These are phyloP conservation scores for Paxillus rubicundulus DNA, from an alignment of 768 basidiomycete species.

Conservation along the genomic window DNA sequence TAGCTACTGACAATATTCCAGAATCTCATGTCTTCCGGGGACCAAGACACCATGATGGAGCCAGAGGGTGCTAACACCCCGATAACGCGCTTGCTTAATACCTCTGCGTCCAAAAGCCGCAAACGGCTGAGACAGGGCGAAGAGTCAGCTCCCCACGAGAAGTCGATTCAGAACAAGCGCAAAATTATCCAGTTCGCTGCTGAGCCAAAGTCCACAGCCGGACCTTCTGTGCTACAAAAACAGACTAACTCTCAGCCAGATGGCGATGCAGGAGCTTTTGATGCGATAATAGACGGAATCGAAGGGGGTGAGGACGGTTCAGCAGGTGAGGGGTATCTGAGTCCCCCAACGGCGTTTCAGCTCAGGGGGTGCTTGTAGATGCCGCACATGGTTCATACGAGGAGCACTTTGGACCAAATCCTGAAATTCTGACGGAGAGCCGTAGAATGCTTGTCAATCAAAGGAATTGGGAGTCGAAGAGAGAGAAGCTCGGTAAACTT, in stretches of 20 bases:
- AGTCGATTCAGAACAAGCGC: constrained; percentile 59
- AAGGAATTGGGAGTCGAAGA: constrained; percentile 53
- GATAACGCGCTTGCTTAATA: constrained; percentile 82
- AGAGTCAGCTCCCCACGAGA: constrained; percentile 43
- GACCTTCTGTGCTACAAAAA: constrained; percentile 4
- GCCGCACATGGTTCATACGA: constrained; percentile 54
- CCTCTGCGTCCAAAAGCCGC: constrained; percentile 72
- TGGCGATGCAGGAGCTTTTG: constrained; percentile 26
- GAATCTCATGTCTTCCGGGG: not conserved
- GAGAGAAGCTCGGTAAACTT: constrained; percentile 53
- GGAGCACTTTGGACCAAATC: constrained; percentile 65
- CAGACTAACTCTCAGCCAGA: constrained; percentile 10
- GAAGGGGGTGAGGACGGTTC: constrained; percentile 31
- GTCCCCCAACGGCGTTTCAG: not conserved
- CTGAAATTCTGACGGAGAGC: constrained; percentile 48
- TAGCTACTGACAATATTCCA: not conserved
- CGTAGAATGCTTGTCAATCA: constrained; percentile 53
- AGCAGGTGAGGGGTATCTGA: constrained; percentile 10
- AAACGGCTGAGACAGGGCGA: constrained; percentile 50
- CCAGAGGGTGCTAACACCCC: constrained; percentile 45
- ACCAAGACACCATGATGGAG: constrained; percentile 21
- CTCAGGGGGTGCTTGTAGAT: not conserved
- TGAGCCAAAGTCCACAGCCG: constrained; percentile 12
- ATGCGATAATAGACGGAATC: constrained; percentile 25
- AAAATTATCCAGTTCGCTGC: constrained; percentile 40